Conservation (phyloP, 345 rosid genomes). For the Euclidium syriacum region DNA sequence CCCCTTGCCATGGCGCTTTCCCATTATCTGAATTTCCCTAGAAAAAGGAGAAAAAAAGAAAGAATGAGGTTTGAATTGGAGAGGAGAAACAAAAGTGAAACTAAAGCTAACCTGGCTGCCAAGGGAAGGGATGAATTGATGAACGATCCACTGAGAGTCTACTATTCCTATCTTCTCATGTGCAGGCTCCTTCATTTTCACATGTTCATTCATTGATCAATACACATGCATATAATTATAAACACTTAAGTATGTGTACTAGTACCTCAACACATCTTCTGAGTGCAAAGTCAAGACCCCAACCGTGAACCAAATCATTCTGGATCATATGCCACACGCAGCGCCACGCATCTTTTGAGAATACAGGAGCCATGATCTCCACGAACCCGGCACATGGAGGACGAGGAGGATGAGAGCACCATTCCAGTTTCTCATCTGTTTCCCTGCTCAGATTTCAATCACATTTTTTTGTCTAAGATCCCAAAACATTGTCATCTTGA, state of each 20-base stretch:
- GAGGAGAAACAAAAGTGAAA: background rate
- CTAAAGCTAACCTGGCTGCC: constrained; percentile 57
- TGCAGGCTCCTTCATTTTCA: constrained; percentile 58
- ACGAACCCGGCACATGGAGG: constrained; percentile 99
- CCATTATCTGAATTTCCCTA: constrained; percentile 58
- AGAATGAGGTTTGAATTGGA: background rate
- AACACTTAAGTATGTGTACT: background rate
- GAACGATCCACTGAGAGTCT: constrained; percentile 96
- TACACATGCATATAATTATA: background rate
- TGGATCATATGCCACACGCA: constrained; percentile 98
- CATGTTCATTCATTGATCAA: background rate
- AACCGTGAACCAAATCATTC: constrained; percentile 98
- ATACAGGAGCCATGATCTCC: constrained; percentile 98
- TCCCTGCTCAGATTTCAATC: constrained; percentile 54
- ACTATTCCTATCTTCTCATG: constrained; percentile 90
- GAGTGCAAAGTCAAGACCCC: constrained; percentile 98
- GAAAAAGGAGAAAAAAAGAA: background rate
- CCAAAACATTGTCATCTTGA: too few species aligned
- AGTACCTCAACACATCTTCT: constrained; percentile 90
- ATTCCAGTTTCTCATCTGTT: constrained; percentile 70
- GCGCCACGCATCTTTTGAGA: constrained; percentile 83
- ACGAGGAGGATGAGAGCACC: constrained; percentile 72
- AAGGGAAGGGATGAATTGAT: constrained; percentile 85
- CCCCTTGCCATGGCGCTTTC: constrained; percentile 82
- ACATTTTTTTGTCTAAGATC: too few species aligned